phyloP scores from a whole-genome alignment of 2,329 filamentous ascomycete genomes.

The Corynespora cassiicola region DNA sequence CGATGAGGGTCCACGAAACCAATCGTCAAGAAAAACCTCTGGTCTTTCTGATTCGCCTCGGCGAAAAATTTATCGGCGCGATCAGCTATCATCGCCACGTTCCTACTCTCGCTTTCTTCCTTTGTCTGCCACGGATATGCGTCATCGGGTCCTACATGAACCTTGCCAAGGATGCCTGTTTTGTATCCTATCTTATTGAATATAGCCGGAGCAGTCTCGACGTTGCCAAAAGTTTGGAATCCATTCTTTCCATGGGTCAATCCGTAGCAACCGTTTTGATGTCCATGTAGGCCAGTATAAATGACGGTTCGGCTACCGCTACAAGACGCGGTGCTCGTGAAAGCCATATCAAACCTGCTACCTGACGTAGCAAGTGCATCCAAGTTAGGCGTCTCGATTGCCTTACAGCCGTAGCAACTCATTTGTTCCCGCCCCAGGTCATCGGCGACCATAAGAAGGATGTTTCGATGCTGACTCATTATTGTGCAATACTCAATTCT shows the following conservation, averaged over 20 bases:
- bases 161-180: conserved; percentile 57
- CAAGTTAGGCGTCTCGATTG: conserved; percentile 48
- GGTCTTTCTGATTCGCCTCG: conserved; percentile 31
- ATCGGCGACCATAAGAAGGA: conserved; percentile 52
- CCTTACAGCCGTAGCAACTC: conserved; percentile 43
- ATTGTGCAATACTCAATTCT: too few species aligned
- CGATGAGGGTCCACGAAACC: conserved; percentile 57
- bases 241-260: conserved; percentile 47
- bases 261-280: conserved; percentile 58
- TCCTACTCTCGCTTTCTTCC: conserved; percentile 51
- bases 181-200: conserved; percentile 51
- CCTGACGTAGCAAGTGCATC: conserved; percentile 49
- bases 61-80: conserved; percentile 49
- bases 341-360: conserved; percentile 48
- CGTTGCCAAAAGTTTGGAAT: conserved; percentile 53
- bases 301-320: conserved; percentile 55
- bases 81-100: conserved; percentile 52
- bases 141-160: conserved; percentile 53
- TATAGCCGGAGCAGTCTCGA: conserved; percentile 43
- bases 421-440: conserved; percentile 49
- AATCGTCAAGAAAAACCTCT: conserved; percentile 55
- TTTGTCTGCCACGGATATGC: conserved; percentile 53
- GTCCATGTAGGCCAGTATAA: conserved; percentile 58
- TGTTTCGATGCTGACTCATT: too few species aligned
- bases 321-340: conserved; percentile 57